phyloP scores from a whole-genome alignment of 2,329 filamentous ascomycete species.

The Colletotrichum spaethianum region DNA sequence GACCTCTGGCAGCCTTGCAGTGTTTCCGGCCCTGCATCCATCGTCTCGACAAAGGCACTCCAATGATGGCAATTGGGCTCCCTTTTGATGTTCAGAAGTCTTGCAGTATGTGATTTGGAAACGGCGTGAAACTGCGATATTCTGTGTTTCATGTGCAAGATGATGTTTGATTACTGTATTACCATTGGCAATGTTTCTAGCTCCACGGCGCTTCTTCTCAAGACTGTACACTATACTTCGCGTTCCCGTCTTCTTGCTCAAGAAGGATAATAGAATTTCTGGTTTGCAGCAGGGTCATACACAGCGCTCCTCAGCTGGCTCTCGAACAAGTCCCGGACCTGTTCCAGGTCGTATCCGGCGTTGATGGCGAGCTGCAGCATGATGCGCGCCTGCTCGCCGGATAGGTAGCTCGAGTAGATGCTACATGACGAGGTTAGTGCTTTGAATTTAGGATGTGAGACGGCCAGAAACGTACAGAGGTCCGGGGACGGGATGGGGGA shows the following conservation, averaged over 20 bases:
- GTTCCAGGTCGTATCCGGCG: constrained; percentile 47
- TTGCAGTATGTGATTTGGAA: not conserved
- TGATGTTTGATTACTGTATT: not conserved
- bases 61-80: not conserved
- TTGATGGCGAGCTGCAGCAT: constrained; percentile 51
- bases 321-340: constrained; percentile 50
- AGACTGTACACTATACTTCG: not conserved
- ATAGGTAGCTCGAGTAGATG: constrained; percentile 48
- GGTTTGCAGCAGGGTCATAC: constrained; percentile 1
- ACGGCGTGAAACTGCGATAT: not conserved
- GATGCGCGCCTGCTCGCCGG: constrained; percentile 49
- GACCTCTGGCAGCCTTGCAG: not conserved
- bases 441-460: not conserved
- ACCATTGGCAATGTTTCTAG: too few relatives aligned
- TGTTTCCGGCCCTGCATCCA: not conserved
- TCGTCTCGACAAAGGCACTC: not conserved
- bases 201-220: too few relatives aligned
- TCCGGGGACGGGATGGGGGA: constrained; percentile 43
- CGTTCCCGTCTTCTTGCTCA: not conserved
- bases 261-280: constrained; percentile 14
- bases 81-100: not conserved
- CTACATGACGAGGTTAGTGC: constrained; percentile 22
- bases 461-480: constrained; percentile 37
- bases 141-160: too few relatives aligned
- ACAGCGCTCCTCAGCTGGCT: constrained; percentile 44